phyloP scores from a whole-genome alignment of 352 stramenopile genomes.

The Globisporangium uncinulatum region DNA sequence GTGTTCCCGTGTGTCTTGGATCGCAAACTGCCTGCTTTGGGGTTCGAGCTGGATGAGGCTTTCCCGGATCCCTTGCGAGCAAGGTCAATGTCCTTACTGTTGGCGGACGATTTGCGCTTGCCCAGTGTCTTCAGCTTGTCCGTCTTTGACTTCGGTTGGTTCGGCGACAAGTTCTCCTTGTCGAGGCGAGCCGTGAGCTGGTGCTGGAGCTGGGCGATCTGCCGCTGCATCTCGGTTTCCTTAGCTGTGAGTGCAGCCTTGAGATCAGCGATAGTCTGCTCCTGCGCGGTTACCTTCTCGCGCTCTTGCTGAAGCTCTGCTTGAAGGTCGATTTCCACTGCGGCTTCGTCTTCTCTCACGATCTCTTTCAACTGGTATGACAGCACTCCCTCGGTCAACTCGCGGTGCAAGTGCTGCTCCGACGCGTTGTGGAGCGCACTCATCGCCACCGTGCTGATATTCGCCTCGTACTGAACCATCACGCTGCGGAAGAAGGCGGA shows the following conservation, averaged over 20 bases:
- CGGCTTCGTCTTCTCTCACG: slow-evolving; percentile 45
- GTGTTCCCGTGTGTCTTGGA: slow-evolving; percentile 40
- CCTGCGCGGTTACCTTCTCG: slow-evolving; percentile 56
- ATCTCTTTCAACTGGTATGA: slow-evolving; percentile 29
- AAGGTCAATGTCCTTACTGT: slow-evolving; percentile 27
- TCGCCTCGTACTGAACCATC: slow-evolving; percentile 25
- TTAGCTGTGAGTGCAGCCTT: slow-evolving; percentile 55
- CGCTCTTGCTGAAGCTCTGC: slow-evolving; percentile 37
- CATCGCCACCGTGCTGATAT: slow-evolving; percentile 62
- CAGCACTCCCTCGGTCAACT: slow-evolving; percentile 51
- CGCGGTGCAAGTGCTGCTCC: slow-evolving; percentile 64
- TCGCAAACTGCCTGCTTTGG: slow-evolving; percentile 45
- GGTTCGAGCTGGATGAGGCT: slow-evolving; percentile 34
- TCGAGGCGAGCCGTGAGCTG: slow-evolving; percentile 21
- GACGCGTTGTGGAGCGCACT: slow-evolving; percentile 72
- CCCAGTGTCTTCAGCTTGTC: slow-evolving; percentile 42
- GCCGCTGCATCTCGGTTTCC: slow-evolving; percentile 59
- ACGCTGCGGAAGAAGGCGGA: slow-evolving; percentile 36
- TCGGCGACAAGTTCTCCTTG: slow-evolving; percentile 24
- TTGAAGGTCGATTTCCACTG: slow-evolving; percentile 27
- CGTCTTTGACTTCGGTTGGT: slow-evolving; percentile 26
- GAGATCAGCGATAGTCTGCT: slow-evolving; percentile 49
- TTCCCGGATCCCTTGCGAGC: slow-evolving; percentile 34
- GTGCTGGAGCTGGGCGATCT: slow-evolving; percentile 51
- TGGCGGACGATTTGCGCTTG: slow-evolving; percentile 47